Evolutionary conservation across 495 filamentous ascomycete species (phyloP).

Genomic region (Neurospora sp.): DNA sequence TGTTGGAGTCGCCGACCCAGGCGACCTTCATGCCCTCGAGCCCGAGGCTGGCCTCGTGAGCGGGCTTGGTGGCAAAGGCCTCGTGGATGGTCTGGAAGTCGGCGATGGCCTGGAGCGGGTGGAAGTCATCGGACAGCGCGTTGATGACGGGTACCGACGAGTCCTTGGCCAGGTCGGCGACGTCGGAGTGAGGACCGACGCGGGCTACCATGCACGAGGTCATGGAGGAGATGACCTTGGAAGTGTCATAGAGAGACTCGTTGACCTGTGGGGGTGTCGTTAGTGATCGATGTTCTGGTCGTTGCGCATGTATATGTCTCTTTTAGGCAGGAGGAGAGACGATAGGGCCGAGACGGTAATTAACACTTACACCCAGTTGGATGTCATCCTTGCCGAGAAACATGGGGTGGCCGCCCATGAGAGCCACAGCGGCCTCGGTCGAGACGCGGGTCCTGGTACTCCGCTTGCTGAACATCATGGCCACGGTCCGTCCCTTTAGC

Average conservation of each 20-base stretch:
- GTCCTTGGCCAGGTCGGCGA: constrained; percentile 65
- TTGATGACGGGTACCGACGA: constrained; percentile 90
- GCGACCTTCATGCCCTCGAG: constrained; percentile 79
- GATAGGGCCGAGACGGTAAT: background rate
- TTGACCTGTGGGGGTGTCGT: constrained; percentile 47
- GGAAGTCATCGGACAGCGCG: constrained; percentile 76
- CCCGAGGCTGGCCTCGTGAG: constrained; percentile 43
- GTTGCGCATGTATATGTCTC: background rate
- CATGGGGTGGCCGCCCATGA: constrained; percentile 88
- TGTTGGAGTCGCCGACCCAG: constrained; percentile 95
- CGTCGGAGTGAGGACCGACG: constrained; percentile 72
- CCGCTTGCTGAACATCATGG: constrained; percentile 93
- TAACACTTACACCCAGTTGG: constrained; percentile 65
- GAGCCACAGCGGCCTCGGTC: constrained; percentile 73
- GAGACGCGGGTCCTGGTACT: constrained; percentile 88
- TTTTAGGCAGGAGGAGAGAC: background rate
- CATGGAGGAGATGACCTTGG: constrained; percentile 87
- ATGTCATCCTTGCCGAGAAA: constrained; percentile 93
- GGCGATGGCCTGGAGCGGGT: constrained; percentile 85
- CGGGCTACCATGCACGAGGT: constrained; percentile 81
- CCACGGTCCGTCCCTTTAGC: constrained; percentile 65
- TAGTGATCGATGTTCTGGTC: background rate
- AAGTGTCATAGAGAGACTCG: constrained; percentile 82
- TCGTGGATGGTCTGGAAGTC: constrained; percentile 90
- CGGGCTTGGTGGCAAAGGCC: constrained; percentile 40